phyloP scores from a whole-genome alignment of 75 land plant genomes.

The Cryptomeria japonica region DNA sequence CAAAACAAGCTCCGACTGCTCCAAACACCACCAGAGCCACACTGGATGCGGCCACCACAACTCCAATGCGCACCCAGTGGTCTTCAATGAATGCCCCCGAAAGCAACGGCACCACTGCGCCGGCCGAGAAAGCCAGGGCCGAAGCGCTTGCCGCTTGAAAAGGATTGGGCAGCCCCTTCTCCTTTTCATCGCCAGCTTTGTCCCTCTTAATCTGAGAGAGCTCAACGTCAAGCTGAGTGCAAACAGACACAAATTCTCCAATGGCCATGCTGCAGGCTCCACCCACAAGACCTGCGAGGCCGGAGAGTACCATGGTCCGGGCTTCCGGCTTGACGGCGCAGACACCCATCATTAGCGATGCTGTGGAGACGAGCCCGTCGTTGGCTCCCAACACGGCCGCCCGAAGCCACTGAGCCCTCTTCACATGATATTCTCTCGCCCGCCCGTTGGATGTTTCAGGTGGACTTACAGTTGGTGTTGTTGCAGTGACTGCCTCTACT shows the following conservation, averaged over 20 bases:
- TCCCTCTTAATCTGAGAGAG: slow-evolving; percentile 5
- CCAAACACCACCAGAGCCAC: slow-evolving; percentile 63
- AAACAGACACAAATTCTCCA: slow-evolving; percentile 53
- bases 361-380: slow-evolving; percentile 53
- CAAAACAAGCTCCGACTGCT: slow-evolving; percentile 68
- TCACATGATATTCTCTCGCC: slow-evolving; percentile 18
- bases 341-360: slow-evolving; percentile 52
- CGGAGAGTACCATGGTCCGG: slow-evolving; percentile 27
- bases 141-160: slow-evolving; percentile 82
- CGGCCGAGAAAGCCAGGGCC: slow-evolving; percentile 71
- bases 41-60: slow-evolving; percentile 49
- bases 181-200: background rate
- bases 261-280: slow-evolving; percentile 59
- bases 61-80: slow-evolving; percentile 50
- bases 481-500: too few relatives aligned
- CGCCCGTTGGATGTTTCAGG: background rate
- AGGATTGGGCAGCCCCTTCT: slow-evolving; percentile 42
- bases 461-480: too few relatives aligned
- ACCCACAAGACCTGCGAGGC: slow-evolving; percentile 44
- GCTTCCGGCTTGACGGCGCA: slow-evolving; percentile 23
- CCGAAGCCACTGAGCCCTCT: slow-evolving; percentile 47
- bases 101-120: slow-evolving; percentile 77
- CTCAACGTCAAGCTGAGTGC: slow-evolving; percentile 46
- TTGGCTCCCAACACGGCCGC: slow-evolving; percentile 57
- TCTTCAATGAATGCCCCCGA: slow-evolving; percentile 58